phyloP scores from a whole-genome alignment of 192 early-diverging fungal species.

The Podila minutissima region DNA sequence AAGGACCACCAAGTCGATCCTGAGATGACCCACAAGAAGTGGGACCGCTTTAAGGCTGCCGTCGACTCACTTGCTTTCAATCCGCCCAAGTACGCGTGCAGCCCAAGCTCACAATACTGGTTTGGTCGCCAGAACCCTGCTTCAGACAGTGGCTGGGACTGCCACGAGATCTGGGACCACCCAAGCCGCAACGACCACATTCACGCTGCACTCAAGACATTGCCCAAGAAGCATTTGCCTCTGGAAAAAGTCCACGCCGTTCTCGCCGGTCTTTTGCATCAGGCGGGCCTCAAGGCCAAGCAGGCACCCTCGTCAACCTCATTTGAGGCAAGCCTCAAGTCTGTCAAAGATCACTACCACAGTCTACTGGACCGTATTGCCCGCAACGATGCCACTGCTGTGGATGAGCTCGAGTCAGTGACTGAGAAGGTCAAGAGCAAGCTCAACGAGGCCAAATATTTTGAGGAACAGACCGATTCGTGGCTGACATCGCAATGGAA shows the following conservation, averaged over 20 bases:
- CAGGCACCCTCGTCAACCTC: slow-evolving; percentile 26
- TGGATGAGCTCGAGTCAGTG: slow-evolving; percentile 27
- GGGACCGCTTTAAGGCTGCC: slow-evolving; percentile 45
- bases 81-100: slow-evolving; percentile 43
- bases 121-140: slow-evolving; percentile 32
- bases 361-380: slow-evolving; percentile 19
- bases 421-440: slow-evolving; percentile 27
- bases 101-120: slow-evolving; percentile 44
- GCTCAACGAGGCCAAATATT: slow-evolving; percentile 46
- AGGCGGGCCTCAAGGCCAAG: slow-evolving; percentile 30
- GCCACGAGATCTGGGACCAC: slow-evolving; percentile 49
- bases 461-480: slow-evolving; percentile 38
- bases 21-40: slow-evolving; percentile 30
- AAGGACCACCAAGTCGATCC: not conserved
- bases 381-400: slow-evolving; percentile 18
- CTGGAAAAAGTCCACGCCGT: slow-evolving; percentile 25
- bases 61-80: slow-evolving; percentile 44
- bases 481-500: slow-evolving; percentile 48
- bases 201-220: slow-evolving; percentile 12
- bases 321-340: slow-evolving; percentile 28
- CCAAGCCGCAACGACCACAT: slow-evolving; percentile 8
- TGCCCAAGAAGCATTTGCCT: slow-evolving; percentile 35
- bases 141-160: slow-evolving; percentile 43
- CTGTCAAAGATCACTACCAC: slow-evolving; percentile 31
- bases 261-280: slow-evolving; percentile 8